Evolutionary conservation across 306 rosid genomes (phyloP).

Genomic region (Trifolium pratense): DNA sequence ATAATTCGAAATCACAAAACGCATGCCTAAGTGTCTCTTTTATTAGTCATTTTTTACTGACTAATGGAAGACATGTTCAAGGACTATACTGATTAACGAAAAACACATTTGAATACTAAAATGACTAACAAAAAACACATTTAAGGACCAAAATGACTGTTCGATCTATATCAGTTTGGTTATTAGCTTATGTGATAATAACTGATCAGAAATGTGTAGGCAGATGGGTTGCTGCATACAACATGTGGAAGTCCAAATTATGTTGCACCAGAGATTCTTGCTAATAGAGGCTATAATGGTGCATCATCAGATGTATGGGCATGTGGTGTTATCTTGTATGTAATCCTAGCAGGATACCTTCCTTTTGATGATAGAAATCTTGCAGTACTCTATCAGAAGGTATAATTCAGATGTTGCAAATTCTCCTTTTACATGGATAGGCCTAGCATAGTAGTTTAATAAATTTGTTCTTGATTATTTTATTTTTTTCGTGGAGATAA

Average conservation of each 20-base stretch:
- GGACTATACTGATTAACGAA: too few species aligned
- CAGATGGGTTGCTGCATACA: slow-evolving; percentile 90
- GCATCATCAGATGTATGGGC: slow-evolving; percentile 92
- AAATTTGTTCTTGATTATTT: neutral
- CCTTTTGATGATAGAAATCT: slow-evolving; percentile 95
- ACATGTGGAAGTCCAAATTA: slow-evolving; percentile 99
- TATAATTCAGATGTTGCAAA: slow-evolving; percentile 43
- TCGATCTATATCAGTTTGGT: neutral
- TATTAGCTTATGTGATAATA: slow-evolving; percentile 22
- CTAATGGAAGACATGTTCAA: too few species aligned
- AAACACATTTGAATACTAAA: too few species aligned
- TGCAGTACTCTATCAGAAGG: slow-evolving; percentile 92
- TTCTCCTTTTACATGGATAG: slow-evolving; percentile 16
- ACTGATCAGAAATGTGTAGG: slow-evolving; percentile 52
- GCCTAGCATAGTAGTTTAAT: neutral
- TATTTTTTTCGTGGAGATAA: slow-evolving; percentile 19
- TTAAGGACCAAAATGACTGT: neutral
- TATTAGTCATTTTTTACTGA: too few species aligned
- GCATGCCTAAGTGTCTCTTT: too few species aligned
- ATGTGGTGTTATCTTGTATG: slow-evolving; percentile 88
- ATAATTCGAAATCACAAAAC: too few species aligned
- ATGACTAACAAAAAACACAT: too few species aligned
- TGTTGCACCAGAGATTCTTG: slow-evolving; percentile 94
- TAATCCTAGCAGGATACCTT: slow-evolving; percentile 73
- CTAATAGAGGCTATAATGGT: slow-evolving; percentile 85